These are phyloP conservation scores for Coleophoma eucalyptorum DNA, from an alignment of 2,329 filamentous ascomycete genomes.

Conservation along the genomic window DNA sequence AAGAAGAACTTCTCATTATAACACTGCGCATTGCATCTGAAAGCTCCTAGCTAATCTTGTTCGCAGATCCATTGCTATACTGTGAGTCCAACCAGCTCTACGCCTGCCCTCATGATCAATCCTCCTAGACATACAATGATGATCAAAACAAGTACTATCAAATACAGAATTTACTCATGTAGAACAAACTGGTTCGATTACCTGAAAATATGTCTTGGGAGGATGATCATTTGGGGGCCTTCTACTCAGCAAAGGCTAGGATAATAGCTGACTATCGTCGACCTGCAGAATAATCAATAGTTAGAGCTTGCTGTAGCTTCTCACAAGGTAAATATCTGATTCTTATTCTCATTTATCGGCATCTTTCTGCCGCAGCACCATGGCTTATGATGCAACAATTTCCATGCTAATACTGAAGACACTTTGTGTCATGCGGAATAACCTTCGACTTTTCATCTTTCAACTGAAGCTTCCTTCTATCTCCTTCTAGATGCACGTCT, in stretches of 20 bases:
- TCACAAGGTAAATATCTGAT: conserved; percentile 15
- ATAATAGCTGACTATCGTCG: conserved; percentile 15
- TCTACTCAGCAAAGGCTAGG: neutral
- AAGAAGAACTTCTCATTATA: neutral
- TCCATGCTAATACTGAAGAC: conserved; percentile 76
- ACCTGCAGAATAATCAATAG: conserved; percentile 15
- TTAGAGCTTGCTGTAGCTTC: conserved; percentile 11
- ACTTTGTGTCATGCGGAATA: conserved; percentile 53
- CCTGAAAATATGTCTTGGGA: conserved; percentile 21
- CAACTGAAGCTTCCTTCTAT: conserved; percentile 54
- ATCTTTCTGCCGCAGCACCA: conserved; percentile 8
- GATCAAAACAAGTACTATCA: conserved; percentile 39
- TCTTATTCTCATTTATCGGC: conserved; percentile 6
- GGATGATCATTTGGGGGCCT: neutral
- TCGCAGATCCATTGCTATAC: neutral
- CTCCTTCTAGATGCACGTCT: neutral
- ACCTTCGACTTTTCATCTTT: conserved; percentile 80
- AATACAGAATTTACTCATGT: conserved; percentile 34
- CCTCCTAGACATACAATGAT: conserved; percentile 29
- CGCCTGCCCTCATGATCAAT: neutral
- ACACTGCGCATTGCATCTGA: neutral
- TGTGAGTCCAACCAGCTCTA: conserved; percentile 5
- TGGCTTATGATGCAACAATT: conserved; percentile 63
- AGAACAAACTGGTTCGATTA: conserved; percentile 33
- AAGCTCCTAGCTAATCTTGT: neutral